Evolutionary conservation across 2,329 filamentous ascomycete genomes (phyloP).

Genomic region (Neurospora sp.): DNA sequence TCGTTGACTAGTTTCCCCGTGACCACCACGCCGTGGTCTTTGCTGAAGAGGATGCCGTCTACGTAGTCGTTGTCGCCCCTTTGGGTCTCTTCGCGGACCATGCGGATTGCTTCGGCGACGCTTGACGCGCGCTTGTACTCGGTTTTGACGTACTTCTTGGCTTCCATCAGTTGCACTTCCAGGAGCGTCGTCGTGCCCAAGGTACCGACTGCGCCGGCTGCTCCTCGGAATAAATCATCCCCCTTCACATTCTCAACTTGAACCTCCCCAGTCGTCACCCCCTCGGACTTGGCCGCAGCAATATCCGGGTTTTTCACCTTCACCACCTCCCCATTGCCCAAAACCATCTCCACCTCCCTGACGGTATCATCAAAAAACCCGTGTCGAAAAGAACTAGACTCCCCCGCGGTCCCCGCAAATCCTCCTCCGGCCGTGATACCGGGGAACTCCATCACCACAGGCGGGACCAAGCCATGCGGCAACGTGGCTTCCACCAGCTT

Average conservation of each 20-base stretch:
- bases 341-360: constrained; percentile 56
- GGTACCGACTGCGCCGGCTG: constrained; percentile 58
- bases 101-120: constrained; percentile 35
- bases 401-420: constrained; percentile 61
- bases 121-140: constrained; percentile 48
- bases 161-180: constrained; percentile 53
- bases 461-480: constrained; percentile 55
- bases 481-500: constrained; percentile 56
- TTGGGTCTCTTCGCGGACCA: constrained; percentile 37
- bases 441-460: constrained; percentile 68
- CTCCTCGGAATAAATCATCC: constrained; percentile 54
- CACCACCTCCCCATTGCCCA: constrained; percentile 56
- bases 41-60: constrained; percentile 60
- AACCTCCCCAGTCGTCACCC: constrained; percentile 37
- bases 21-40: constrained; percentile 55
- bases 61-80: constrained; percentile 53
- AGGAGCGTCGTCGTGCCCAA: constrained; percentile 59
- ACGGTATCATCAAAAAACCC: constrained; percentile 63
- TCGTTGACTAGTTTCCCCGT: constrained; percentile 52
- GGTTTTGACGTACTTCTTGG: constrained; percentile 51
- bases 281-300: constrained; percentile 49
- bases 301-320: constrained; percentile 42
- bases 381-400: constrained; percentile 60
- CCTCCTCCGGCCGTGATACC: constrained; percentile 67
- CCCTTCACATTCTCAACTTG: too few species aligned